Evolutionary conservation across 2,329 filamentous ascomycete genomes (phyloP).

Genomic region (Penicillium vulpinum): DNA sequence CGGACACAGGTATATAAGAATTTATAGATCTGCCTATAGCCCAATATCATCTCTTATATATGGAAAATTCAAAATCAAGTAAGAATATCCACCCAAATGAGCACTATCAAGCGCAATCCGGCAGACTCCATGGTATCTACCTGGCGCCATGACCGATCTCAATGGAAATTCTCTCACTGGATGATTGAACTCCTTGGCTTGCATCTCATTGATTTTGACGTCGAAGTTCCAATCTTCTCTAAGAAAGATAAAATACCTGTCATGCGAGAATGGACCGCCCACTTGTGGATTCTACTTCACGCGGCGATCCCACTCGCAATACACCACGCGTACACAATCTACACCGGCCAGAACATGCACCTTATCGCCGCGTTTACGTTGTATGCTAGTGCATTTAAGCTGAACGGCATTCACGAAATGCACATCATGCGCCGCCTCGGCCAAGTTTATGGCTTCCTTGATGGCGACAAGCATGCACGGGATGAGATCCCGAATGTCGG

Average conservation of each 20-base stretch:
- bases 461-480: constrained; percentile 46
- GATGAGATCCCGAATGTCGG: constrained; percentile 45
- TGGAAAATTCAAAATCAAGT: neutral
- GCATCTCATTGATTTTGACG: constrained; percentile 27
- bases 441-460: constrained; percentile 43
- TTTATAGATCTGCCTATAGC: neutral
- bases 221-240: constrained; percentile 36
- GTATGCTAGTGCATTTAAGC: constrained; percentile 41
- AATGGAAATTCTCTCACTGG: constrained; percentile 12
- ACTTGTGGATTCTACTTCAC: constrained; percentile 43
- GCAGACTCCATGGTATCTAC: constrained; percentile 14
- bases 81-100: constrained; percentile 5
- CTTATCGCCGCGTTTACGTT: constrained; percentile 34
- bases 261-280: constrained; percentile 34
- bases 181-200: constrained; percentile 13
- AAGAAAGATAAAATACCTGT: constrained; percentile 45
- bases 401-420: constrained; percentile 41
- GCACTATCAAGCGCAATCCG: constrained; percentile 5
- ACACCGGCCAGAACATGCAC: constrained; percentile 30
- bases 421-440: constrained; percentile 40
- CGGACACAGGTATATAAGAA: neutral
- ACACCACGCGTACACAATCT: constrained; percentile 35
- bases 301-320: constrained; percentile 38
- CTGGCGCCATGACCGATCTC: constrained; percentile 14
- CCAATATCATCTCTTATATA: neutral